Evolutionary conservation across 2,329 filamentous ascomycete species (phyloP), one percentile per base, ranked within the genome.

Genomic region (Diplodia sapinea): DNA sequence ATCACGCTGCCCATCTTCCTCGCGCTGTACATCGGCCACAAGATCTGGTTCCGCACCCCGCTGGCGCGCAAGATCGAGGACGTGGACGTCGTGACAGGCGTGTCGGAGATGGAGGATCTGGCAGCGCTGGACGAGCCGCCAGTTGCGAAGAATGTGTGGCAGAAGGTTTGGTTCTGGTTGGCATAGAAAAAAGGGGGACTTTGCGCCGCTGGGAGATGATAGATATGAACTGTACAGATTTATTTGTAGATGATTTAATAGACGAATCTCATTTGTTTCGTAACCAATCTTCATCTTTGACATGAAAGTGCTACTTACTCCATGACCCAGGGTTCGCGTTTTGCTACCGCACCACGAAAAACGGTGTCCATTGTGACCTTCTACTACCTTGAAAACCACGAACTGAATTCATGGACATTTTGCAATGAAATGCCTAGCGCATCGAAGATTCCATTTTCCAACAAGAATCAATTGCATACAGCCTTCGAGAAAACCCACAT

Each of bases 91-190:
- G 70, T 74, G n/a, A 74, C 71, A 29, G 75, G 75, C 13, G 76
- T 77, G 71, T 70, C 70, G 31, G 76, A 78, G 69, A 78, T 78
- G 75, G 76, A 78, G 66, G 75, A 77, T 67, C 15, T 77, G 65
- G 77, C 75, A 61, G 73, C 73, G 59, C 65, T 73, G 36, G 77
- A 78, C 55, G 73, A 70, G 15, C 74, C 74, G 29, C 76, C 76
- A 0, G 73, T 76, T 26, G 73, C 77, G 9, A 78, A 75, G 74
- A 78, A 78, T 33, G 26, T 73, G 12, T 67, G 68, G 55, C 74
- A 78, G 68, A 76, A 69, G 70, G 64, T 76, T 8, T 78, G 76
- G 77, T 78, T 74, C 68, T 78, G 76, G 76, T 67, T 78, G 70
- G 77, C 77, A n/a, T 78, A 73, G n/a, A n/a, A 26, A 26, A 26